Conservation (phyloP, 2,329 filamentous ascomycete species). For the Neopestalotiopsis rosae region DNA sequence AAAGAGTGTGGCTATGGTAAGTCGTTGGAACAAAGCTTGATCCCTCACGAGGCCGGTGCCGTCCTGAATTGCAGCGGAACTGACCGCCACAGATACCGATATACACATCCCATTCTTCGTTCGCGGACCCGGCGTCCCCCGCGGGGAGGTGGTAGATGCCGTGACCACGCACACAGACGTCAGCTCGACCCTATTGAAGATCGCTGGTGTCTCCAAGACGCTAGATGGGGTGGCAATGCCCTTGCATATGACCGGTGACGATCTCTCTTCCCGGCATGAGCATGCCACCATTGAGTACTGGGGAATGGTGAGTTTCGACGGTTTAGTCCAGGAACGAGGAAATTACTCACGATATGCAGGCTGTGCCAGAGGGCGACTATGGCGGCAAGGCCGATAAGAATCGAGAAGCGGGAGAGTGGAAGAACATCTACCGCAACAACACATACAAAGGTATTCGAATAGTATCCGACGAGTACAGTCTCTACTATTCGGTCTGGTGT, state of each 20-base stretch:
- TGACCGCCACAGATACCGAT: conserved; percentile 56
- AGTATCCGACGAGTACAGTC: conserved; percentile 57
- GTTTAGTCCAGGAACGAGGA: background rate
- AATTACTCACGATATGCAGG: background rate
- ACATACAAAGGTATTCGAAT: conserved; percentile 67
- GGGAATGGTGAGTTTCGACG: conserved; percentile 36
- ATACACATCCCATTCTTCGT: conserved; percentile 65
- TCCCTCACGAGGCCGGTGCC: too few relatives aligned
- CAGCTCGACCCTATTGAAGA: conserved; percentile 56
- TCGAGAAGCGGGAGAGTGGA: background rate
- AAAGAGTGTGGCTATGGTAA: conserved; percentile 52
- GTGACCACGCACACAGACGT: conserved; percentile 63
- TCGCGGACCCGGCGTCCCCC: conserved; percentile 60
- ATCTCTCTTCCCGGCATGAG: conserved; percentile 21
- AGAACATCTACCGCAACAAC: conserved; percentile 42
- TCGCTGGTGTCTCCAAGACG: conserved; percentile 42
- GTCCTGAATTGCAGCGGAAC: too few relatives aligned
- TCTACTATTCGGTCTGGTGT: conserved; percentile 74
- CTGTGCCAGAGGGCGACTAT: background rate
- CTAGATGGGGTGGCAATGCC: conserved; percentile 59
- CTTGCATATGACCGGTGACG: conserved; percentile 29
- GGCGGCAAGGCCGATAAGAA: background rate
- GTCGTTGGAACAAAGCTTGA: background rate
- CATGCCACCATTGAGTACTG: conserved; percentile 57
- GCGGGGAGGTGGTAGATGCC: conserved; percentile 44